Conservation (phyloP, 768 basidiomycete species). For the Pisolithus tinctorius region DNA sequence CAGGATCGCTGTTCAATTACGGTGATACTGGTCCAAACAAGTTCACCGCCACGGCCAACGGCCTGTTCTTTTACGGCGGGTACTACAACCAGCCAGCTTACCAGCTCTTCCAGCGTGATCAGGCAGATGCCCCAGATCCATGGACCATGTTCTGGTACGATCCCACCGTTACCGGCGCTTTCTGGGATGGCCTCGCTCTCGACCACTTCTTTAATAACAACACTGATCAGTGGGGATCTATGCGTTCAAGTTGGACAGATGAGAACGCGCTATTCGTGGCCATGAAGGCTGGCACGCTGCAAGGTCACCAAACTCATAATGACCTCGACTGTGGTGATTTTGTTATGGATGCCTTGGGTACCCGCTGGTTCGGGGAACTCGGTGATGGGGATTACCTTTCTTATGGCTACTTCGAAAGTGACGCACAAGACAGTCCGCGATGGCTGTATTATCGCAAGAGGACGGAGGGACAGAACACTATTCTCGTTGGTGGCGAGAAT, state of each 20-base stretch:
- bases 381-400: conserved; percentile 84
- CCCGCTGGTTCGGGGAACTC: conserved; percentile 92
- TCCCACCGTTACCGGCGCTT: conserved; percentile 74
- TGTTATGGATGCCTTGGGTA: conserved; percentile 88
- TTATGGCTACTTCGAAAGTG: conserved; percentile 69
- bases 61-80: conserved; percentile 70
- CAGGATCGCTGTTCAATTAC: conserved; percentile 77
- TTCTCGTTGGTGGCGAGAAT: conserved; percentile 69
- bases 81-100: conserved; percentile 67
- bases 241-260: conserved; percentile 92
- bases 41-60: conserved; percentile 88
- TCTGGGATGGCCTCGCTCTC: conserved; percentile 81
- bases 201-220: conserved; percentile 75
- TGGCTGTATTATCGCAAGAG: conserved; percentile 96
- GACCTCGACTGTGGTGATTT: conserved; percentile 95
- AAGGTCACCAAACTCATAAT: conserved; percentile 89
- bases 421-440: conserved; percentile 58
- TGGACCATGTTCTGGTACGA: conserved; percentile 96
- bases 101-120: conserved; percentile 88
- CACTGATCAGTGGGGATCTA: conserved; percentile 81
- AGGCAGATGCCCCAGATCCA: conserved; percentile 72
- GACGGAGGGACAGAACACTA: conserved; percentile 96
- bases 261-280: conserved; percentile 75
- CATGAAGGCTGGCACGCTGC: conserved; percentile 78
- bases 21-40: conserved; percentile 78